phyloP scores from a whole-genome alignment of 176 grass and related monocot species.

The Oryza brachyantha region DNA sequence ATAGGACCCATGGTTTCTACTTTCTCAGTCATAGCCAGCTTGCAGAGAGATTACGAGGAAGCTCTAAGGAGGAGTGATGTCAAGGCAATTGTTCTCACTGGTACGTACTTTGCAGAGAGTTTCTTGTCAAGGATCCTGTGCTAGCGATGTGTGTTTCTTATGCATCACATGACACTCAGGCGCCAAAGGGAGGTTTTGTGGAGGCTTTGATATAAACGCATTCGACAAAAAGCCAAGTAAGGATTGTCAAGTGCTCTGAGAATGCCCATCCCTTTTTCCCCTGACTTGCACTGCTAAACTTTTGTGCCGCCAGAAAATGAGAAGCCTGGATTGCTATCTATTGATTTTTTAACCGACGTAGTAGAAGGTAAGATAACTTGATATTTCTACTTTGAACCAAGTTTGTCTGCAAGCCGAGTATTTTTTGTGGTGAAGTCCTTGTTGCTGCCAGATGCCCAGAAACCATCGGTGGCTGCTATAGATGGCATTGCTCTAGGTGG shows the following conservation, averaged over 20 bases:
- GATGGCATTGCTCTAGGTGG: constrained; percentile 86
- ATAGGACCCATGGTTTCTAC: constrained; percentile 6
- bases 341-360: constrained; percentile 60
- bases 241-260: neutral
- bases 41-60: constrained; percentile 50
- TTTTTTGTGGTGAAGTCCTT: constrained; percentile 10
- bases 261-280: neutral
- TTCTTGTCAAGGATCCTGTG: constrained; percentile 8
- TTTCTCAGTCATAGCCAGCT: constrained; percentile 66
- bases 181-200: constrained; percentile 72
- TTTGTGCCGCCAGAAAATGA: constrained; percentile 40
- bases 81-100: constrained; percentile 83
- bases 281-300: neutral
- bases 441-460: constrained; percentile 58
- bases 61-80: constrained; percentile 73
- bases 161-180: constrained; percentile 33
- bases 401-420: neutral
- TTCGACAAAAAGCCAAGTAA: constrained; percentile 61
- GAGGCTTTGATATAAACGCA: constrained; percentile 72
- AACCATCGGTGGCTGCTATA: constrained; percentile 82
- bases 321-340: constrained; percentile 48
- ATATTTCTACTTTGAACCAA: neutral
- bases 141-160: neutral
- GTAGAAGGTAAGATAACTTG: constrained; percentile 57
- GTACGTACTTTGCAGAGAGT: constrained; percentile 39